phyloP scores from a whole-genome alignment of 2,329 filamentous ascomycete species.

The Ophioceras dolichostomum region DNA sequence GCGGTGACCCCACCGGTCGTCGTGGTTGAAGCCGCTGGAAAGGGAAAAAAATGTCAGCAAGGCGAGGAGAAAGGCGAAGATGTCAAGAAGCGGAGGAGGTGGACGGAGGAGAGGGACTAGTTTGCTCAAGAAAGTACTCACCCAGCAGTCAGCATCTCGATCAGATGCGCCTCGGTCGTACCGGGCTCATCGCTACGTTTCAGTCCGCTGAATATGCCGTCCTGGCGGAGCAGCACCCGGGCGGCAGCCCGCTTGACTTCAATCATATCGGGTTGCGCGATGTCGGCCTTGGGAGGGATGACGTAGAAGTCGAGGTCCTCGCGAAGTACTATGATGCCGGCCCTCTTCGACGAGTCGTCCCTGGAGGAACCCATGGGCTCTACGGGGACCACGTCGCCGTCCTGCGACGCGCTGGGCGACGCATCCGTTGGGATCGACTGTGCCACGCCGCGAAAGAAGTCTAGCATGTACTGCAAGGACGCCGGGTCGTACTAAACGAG shows the following conservation, averaged over 20 bases:
- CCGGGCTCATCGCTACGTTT: conserved; percentile 92
- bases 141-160: conserved; percentile 98
- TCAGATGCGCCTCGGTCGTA: conserved; percentile 94
- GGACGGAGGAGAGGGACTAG: neutral
- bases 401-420: conserved; percentile 53
- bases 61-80: conserved; percentile 8
- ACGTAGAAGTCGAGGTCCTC: conserved; percentile 97
- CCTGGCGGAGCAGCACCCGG: conserved; percentile 72
- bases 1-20: conserved; percentile 90
- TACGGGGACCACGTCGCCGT: conserved; percentile 52
- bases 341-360: conserved; percentile 77
- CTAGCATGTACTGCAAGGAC: conserved; percentile 97
- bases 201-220: conserved; percentile 91
- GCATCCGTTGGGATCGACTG: conserved; percentile 80
- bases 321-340: conserved; percentile 90
- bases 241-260: conserved; percentile 90
- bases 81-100: neutral
- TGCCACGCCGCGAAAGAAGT: conserved; percentile 93
- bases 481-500: conserved; percentile 96
- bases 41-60: conserved; percentile 3
- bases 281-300: conserved; percentile 77
- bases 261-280: conserved; percentile 83
- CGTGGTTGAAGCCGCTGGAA: conserved; percentile 83
- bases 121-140: conserved; percentile 35
- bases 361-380: conserved; percentile 55